Evolutionary conservation across 352 stramenopile genomes (phyloP), one percentile per base, ranked within the genome.

Genomic region (Pythium volutum): DNA sequence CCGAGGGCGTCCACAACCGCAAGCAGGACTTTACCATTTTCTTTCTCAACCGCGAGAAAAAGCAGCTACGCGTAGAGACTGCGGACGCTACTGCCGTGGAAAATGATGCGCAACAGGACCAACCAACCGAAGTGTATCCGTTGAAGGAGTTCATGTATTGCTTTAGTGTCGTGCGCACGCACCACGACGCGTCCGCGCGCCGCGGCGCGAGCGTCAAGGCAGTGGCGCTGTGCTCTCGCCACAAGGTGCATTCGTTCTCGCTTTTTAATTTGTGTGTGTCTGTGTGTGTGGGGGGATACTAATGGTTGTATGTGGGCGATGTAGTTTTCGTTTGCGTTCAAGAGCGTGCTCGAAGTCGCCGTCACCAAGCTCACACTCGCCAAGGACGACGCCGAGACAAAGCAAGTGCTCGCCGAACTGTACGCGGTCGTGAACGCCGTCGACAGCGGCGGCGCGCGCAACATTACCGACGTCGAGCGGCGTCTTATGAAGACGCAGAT

Each of bases 1-100:
- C 87, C 22, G 87, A 96, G 51, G 87, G 87, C 48, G 84, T 93
- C 60, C 87, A 96, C 77, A 96, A 96, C 68, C 87, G 87, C 47
- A 58, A 91, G 31, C 68, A 93, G 43, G 87, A 96, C 72, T 87
- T 84, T 20, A 96, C 87, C 34, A 82, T 93, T 48, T 96, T 96
- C 65, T 95, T 96, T 62, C 79, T 96, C 57, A 93, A 94, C 62
- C 79, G 85, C 34, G 70, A 84, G 20, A 63, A 60, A 38, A 60
- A 60, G 56, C 71, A 63, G 22, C 22, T 20, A 22, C 14, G 39
- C 2, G 29, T 11, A 26, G 43, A 62, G 39, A 29, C 23, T 18
- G 12, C 10, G 23, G 43, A 54, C 2, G 25, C 0, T 22, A 10
- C 46, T 38, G 9, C 45, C 8, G 18, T 22, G 39, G 39, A 22